Evolutionary conservation across 2,329 filamentous ascomycete species (phyloP).

Genomic region (Fusarium armeniacum): DNA sequence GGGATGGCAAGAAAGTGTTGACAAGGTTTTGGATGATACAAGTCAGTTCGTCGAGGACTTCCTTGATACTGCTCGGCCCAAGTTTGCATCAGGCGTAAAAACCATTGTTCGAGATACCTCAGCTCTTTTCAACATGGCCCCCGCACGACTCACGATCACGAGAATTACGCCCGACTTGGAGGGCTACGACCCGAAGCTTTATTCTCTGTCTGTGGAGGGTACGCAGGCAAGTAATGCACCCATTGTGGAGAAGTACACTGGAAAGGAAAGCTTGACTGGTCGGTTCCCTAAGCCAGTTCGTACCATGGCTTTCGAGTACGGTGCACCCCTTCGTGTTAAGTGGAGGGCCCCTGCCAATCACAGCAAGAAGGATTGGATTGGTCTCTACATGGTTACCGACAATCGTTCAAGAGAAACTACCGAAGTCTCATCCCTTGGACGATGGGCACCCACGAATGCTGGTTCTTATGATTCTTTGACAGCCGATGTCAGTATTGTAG

Average conservation of each 20-base stretch:
- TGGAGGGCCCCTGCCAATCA: constrained; percentile 93
- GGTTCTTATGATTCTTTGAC: constrained; percentile 81
- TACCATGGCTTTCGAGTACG: constrained; percentile 87
- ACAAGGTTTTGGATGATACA: constrained; percentile 87
- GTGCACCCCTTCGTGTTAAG: constrained; percentile 86
- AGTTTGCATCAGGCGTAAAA: constrained; percentile 86
- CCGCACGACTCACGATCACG: constrained; percentile 86
- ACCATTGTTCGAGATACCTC: constrained; percentile 90
- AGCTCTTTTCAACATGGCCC: constrained; percentile 89
- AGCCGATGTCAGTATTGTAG: constrained; percentile 81
- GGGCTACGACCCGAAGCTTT: constrained; percentile 83
- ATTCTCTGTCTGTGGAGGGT: constrained; percentile 81
- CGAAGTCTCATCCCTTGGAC: constrained; percentile 84
- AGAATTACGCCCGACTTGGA: constrained; percentile 83
- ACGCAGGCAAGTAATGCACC: constrained; percentile 66
- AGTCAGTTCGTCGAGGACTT: constrained; percentile 93
- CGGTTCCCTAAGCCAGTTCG: constrained; percentile 78
- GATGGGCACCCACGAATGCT: constrained; percentile 87
- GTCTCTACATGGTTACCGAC: constrained; percentile 95
- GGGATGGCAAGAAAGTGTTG: constrained; percentile 86
- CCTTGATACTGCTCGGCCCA: constrained; percentile 86
- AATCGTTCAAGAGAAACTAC: constrained; percentile 89
- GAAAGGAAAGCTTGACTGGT: constrained; percentile 79
- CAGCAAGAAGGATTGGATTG: constrained; percentile 93
- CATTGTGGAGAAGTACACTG: constrained; percentile 72